phyloP scores from a whole-genome alignment of 2,329 filamentous ascomycete genomes.

The Nothophoma quercina region DNA sequence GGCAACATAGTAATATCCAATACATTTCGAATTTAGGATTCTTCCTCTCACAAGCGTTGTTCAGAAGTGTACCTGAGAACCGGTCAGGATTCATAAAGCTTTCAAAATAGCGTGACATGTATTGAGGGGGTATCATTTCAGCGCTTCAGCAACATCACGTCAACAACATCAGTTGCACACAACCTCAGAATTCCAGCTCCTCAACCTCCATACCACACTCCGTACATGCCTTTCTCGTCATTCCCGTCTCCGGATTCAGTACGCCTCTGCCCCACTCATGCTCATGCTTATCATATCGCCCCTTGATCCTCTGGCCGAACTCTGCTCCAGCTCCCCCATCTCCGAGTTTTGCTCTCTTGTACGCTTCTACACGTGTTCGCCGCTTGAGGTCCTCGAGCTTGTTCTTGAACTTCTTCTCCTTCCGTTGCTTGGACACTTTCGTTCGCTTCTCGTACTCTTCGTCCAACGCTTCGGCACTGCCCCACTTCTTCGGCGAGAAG shows the following conservation, averaged over 20 bases:
- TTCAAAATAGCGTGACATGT: no score
- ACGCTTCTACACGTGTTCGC: constrained; percentile 89
- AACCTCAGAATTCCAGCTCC: constrained; percentile 67
- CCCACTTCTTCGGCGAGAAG: constrained; percentile 84
- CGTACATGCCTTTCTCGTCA: constrained; percentile 77
- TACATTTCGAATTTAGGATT: no score
- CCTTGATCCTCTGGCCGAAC: constrained; percentile 80
- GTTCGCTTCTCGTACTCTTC: constrained; percentile 85
- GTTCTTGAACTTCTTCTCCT: constrained; percentile 89
- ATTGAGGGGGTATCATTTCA: no score
- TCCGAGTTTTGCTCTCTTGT: constrained; percentile 64
- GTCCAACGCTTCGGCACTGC: constrained; percentile 82
- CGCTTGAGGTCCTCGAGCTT: constrained; percentile 92
- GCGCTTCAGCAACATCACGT: no score
- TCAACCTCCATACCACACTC: constrained; percentile 74
- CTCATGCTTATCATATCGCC: constrained; percentile 73
- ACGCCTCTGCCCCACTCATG: constrained; percentile 80
- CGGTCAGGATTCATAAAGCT: no score
- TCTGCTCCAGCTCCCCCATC: constrained; percentile 41
- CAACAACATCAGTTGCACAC: no score
- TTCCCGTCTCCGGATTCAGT: constrained; percentile 69
- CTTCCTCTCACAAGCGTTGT: no score
- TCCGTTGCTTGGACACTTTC: constrained; percentile 79
- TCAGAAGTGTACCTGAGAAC: no score
- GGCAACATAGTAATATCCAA: constrained; percentile 1